Evolutionary conservation across 305 asterid genomes (phyloP), one percentile per base, ranked within the genome.

Genomic region (Lippia alba): DNA sequence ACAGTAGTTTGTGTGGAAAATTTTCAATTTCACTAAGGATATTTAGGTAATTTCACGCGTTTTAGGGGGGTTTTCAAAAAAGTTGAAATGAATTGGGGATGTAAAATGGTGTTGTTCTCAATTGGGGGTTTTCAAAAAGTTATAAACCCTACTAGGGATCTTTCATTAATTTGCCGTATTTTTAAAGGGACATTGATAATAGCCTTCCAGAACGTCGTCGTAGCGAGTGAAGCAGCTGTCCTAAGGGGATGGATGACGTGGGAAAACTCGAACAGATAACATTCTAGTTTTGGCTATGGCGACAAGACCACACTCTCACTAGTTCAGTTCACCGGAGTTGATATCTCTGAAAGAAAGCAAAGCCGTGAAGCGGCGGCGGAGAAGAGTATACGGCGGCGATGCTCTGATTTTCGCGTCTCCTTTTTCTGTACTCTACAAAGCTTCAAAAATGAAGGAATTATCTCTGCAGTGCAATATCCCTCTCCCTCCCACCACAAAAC

Each of bases 381-480:
- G 39, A 1, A 10, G 68, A 56, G 30, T 8, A 70, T 8, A 45
- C 70, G 66, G 77, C 69, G 65, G 80, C 59, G 70, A 65, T 68
- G 60, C 9, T 57, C 49, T 7, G 51, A 49, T 24, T 24, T 24
- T 24, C 30, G 41, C 11, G 53, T 10, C 11, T 50, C 14, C 45
- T 55, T 1, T 12, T 24, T 24, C 30, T 24, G 30, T 56, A 61
- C 61, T 44, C 41, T 67, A 15, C 5, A 12, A 49, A 62, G 50
- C 15, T 56, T 32, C 12, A 74, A 45, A 45, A 53, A 86, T 83
- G 88, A 85, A 83, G 79, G 88, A 86, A 72, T 46, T 86, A 4
- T 61, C 76, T 58, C 65, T 83, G 64, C 83, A 76, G 20, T 74
- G 44, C 69, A 73, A 63, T 51, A 40, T 83, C 63, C 75, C 74